Base-by-base conservation (phyloP, 495 filamentous ascomycete genomes). In the Penicillium paxilli region DNA sequence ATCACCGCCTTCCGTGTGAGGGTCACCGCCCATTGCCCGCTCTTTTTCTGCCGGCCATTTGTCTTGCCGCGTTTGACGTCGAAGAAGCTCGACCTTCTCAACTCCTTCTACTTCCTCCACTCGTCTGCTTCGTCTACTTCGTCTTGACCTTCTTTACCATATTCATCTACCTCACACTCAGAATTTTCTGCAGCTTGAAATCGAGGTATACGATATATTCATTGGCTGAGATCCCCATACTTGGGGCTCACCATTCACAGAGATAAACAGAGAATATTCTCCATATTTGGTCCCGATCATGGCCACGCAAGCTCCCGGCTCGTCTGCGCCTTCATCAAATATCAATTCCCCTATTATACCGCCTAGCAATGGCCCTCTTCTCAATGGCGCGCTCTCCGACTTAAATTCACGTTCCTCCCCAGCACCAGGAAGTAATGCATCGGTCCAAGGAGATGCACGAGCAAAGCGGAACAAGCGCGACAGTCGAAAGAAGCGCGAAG, bases 401-500 rank as follows among this genome's bases (percentile, higher is more conserved):
- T 33, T 64, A 4, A 74, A 75, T 25, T 49, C 59, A 5, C 63
- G 74, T 52, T 69, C 68, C 7, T 77, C 75, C 8, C 72, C 73
- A 33, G 71, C 69, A 3, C 72, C 75, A 11, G 57, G 60, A 16
- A 68, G 60, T 21, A 68, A 63, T 49, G 51, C 55, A 23, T 70
- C 64, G 2, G 65, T 47, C 5, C 75, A 76, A 55, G 67, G 57
- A 7, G 73, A 76, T 52, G 56, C 60, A n/a, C 71, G 69, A 25
- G 64, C 70, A 42, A 78, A 78, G 47, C 68, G 75, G 46, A 76
- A 73, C 50, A 78, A 78, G 61, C 63, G 71, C 28, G 75, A 78
- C 47, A 78, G 75, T 60, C 73, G 75, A 45, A 92, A 92, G 70
- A 91, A 91, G 70, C 81, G 89, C 9, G 89, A 91, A 68, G 82